phyloP scores from a whole-genome alignment of 129 eudicot genomes.

The Saussurea involucrata region DNA sequence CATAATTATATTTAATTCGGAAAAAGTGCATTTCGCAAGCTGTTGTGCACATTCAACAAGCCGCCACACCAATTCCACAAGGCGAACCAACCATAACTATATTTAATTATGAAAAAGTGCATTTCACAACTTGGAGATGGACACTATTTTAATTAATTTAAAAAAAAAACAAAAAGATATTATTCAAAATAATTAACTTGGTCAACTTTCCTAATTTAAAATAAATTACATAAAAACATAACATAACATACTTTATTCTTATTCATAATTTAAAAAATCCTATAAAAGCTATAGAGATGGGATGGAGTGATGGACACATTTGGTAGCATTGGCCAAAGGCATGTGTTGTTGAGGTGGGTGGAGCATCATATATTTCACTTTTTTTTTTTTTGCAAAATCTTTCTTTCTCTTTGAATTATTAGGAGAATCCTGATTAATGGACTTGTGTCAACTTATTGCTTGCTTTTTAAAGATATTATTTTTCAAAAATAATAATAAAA shows the following conservation, averaged over 20 bases:
- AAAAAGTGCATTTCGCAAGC: too few species aligned
- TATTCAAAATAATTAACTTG: not conserved
- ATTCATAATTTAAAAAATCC: not conserved
- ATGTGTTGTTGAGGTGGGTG: slow-evolving; percentile 17
- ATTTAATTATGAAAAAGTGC: not conserved
- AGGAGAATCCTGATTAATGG: not conserved
- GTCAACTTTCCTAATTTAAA: not conserved
- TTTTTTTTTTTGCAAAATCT: slow-evolving; percentile 8
- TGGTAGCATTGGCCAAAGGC: slow-evolving; percentile 1
- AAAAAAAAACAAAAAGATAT: not conserved
- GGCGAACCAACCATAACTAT: not conserved
- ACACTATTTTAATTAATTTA: not conserved
- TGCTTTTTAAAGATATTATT: not conserved
- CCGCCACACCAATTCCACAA: not conserved
- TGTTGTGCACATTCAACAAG: too few species aligned
- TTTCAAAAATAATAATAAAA: too few species aligned
- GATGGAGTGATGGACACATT: slow-evolving; percentile 5
- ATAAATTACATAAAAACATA: not conserved
- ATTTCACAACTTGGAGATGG: not conserved
- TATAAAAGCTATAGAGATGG: not conserved
- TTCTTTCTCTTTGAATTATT: not conserved
- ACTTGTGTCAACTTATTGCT: slow-evolving; percentile 6
- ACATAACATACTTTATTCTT: too few species aligned
- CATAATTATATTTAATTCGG: too few species aligned
- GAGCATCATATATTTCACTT: slow-evolving; percentile 11